Evolutionary conservation across 768 basidiomycete genomes (phyloP).

Genomic region (Macrolepiota fuliginosa): DNA sequence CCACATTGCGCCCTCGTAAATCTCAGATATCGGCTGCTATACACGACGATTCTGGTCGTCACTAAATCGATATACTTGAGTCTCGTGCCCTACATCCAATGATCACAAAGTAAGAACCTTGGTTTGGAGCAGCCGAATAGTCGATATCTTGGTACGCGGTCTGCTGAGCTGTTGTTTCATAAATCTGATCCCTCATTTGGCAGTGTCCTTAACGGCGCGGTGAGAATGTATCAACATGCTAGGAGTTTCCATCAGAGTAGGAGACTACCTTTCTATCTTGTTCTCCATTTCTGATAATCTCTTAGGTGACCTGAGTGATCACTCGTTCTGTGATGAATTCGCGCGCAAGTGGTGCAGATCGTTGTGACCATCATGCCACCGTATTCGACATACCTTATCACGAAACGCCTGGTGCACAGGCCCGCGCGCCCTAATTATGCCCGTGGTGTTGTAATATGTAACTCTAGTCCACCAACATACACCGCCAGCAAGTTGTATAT

Average conservation of each 20-base stretch:
- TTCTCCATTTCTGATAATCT: background rate
- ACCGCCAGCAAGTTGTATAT: too few relatives aligned
- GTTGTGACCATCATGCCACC: background rate
- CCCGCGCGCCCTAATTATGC: too few relatives aligned
- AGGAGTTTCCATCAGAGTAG: background rate
- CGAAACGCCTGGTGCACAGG: background rate
- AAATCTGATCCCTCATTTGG: background rate
- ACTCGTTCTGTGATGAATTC: background rate
- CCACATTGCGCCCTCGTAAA: constrained; percentile 24
- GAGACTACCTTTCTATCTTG: background rate
- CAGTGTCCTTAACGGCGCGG: background rate
- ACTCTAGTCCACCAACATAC: too few relatives aligned
- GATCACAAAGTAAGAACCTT: background rate
- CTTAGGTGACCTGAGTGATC: background rate
- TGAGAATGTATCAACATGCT: background rate
- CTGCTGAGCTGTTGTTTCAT: background rate
- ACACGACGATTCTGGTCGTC: constrained; percentile 1
- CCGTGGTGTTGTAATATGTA: too few relatives aligned
- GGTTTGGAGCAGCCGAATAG: background rate
- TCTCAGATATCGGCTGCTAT: constrained; percentile 18
- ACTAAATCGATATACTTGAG: background rate
- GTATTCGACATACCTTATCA: background rate
- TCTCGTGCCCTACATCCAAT: background rate
- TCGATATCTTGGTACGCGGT: background rate
- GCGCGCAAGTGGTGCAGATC: background rate